phyloP scores from a whole-genome alignment of 441 rosid genomes.

The Erysimum cheiri region DNA sequence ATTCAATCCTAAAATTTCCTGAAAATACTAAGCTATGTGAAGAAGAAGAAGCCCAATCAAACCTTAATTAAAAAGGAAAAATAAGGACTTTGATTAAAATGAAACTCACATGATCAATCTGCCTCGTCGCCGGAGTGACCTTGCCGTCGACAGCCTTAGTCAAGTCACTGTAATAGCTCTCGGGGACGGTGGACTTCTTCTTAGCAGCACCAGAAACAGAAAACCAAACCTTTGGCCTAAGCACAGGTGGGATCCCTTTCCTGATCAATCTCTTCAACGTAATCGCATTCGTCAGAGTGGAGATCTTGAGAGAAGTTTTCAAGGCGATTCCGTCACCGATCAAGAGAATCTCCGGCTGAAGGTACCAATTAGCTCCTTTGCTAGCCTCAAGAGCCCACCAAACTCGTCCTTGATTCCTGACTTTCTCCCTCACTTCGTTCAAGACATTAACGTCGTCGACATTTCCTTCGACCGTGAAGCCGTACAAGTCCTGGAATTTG shows the following conservation, averaged over 20 bases:
- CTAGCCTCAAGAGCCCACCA: slow-evolving; percentile 99
- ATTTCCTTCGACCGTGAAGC: slow-evolving; percentile 95
- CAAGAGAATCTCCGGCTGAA: slow-evolving; percentile 73
- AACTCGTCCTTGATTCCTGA: slow-evolving; percentile 89
- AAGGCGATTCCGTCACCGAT: slow-evolving; percentile 71
- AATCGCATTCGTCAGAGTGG: slow-evolving; percentile 77
- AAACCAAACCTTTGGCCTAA: slow-evolving; percentile 97
- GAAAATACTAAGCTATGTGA: not conserved
- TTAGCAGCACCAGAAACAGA: slow-evolving; percentile 97
- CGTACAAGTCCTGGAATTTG: slow-evolving; percentile 93
- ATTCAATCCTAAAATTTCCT: not conserved
- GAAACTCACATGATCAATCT: slow-evolving; percentile 92
- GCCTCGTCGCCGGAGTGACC: slow-evolving; percentile 90
- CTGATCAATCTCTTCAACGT: slow-evolving; percentile 85
- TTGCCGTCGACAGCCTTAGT: slow-evolving; percentile 87
- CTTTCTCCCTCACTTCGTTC: slow-evolving; percentile 97
- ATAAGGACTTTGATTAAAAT: not conserved
- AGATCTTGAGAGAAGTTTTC: slow-evolving; percentile 84
- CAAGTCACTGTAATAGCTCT: slow-evolving; percentile 90
- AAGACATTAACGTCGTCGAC: slow-evolving; percentile 94
- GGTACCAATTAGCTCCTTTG: slow-evolving; percentile 99
- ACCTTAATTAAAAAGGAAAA: slow-evolving; percentile 6
- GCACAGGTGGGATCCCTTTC: slow-evolving; percentile 96
- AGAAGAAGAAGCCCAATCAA: slow-evolving; percentile 11
- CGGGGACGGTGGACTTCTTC: slow-evolving; percentile 98